These are phyloP conservation scores for Pyrrhoderma lamaoense DNA, from an alignment of 1,284 basidiomycete species.

Conservation along the genomic window DNA sequence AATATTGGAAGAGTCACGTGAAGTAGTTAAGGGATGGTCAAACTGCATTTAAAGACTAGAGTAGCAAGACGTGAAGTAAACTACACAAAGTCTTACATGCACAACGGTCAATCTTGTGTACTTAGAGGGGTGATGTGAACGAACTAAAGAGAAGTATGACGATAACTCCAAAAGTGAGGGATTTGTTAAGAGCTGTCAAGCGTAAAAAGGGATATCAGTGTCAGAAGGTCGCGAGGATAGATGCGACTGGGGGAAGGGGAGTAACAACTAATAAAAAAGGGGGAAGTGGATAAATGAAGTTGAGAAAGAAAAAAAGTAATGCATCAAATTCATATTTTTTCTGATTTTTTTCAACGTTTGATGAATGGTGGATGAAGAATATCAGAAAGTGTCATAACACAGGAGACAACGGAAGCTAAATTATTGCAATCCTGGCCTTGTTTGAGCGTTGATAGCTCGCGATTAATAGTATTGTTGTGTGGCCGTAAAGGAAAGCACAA, in stretches of 20 bases:
- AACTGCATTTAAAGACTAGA: neutral
- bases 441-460: conserved; percentile 1
- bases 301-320: conserved; percentile 7
- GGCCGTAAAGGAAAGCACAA: conserved; percentile 5
- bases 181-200: neutral
- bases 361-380: conserved; percentile 1
- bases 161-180: neutral
- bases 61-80: neutral
- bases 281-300: neutral
- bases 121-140: neutral
- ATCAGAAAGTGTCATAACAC: conserved; percentile 13
- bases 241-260: neutral
- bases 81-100: neutral
- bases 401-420: conserved; percentile 8
- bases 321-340: conserved; percentile 12
- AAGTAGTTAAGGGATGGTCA: neutral
- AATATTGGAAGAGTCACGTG: no score
- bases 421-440: conserved; percentile 7
- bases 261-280: neutral
- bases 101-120: neutral
- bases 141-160: neutral
- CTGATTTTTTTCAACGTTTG: conserved; percentile 17
- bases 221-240: neutral
- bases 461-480: neutral
- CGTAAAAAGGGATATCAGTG: neutral